phyloP scores from a whole-genome alignment of 768 basidiomycete genomes.

The Leucosporidium scottii region DNA sequence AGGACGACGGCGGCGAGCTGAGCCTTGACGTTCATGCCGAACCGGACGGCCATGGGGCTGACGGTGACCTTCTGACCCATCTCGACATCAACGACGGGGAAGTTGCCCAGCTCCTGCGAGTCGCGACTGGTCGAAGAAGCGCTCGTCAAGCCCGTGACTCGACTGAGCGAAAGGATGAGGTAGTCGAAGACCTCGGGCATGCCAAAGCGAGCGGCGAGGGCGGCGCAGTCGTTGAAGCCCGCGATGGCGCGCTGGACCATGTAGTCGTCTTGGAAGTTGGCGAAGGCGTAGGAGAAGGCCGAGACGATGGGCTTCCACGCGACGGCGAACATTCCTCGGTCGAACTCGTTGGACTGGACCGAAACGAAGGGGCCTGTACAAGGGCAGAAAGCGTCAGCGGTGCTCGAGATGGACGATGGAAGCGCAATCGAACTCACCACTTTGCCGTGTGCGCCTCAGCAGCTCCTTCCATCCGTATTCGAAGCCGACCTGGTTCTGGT shows the following conservation, averaged over 20 bases:
- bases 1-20: conserved; percentile 94
- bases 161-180: conserved; percentile 84
- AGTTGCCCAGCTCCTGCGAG: conserved; percentile 61
- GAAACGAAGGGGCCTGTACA: conserved; percentile 58
- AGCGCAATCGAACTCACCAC: conserved; percentile 4
- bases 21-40: conserved; percentile 89
- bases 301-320: conserved; percentile 88
- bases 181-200: conserved; percentile 96
- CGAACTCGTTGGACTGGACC: conserved; percentile 72
- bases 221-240: conserved; percentile 95
- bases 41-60: conserved; percentile 81
- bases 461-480: conserved; percentile 99
- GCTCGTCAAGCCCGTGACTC: conserved; percentile 78
- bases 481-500: conserved; percentile 90
- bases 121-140: conserved; percentile 45
- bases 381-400: neutral
- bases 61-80: conserved; percentile 73
- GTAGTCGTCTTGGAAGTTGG: conserved; percentile 92
- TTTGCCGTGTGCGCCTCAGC: conserved; percentile 62
- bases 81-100: conserved; percentile 83
- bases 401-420: neutral
- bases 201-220: conserved; percentile 76
- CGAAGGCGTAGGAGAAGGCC: conserved; percentile 92
- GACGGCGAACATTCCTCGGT: conserved; percentile 86
- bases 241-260: conserved; percentile 88